These are phyloP conservation scores for Kitagawia praeruptora DNA, from an alignment of 129 eudicot genomes.

Conservation along the genomic window DNA sequence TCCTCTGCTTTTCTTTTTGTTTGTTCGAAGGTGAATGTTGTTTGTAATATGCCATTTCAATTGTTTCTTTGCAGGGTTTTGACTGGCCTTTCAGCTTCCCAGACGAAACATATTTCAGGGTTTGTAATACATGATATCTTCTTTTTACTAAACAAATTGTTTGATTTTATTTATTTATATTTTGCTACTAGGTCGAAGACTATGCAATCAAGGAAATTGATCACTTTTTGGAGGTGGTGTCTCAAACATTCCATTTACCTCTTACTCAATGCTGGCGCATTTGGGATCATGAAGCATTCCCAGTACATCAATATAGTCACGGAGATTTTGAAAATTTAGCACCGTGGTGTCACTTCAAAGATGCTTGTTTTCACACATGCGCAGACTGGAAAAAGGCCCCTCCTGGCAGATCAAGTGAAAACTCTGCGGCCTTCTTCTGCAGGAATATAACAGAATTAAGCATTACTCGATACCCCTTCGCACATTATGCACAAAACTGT, in stretches of 20 bases:
- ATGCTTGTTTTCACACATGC: background rate
- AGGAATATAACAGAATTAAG: background rate
- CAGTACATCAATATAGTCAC: no score
- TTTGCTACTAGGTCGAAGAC: background rate
- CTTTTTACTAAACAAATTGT: background rate
- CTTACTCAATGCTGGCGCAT: background rate
- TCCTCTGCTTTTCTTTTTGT: no score
- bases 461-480: constrained; percentile 2
- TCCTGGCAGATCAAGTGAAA: background rate
- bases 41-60: no score
- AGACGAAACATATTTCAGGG: no score
- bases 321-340: no score
- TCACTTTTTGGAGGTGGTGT: background rate
- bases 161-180: background rate
- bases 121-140: no score
- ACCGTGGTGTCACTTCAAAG: background rate
- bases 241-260: background rate
- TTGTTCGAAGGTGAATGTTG: no score
- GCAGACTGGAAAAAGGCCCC: accelerated
- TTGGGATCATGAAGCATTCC: no score
- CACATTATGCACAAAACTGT: background rate
- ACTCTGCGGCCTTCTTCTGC: background rate
- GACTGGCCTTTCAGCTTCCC: no score
- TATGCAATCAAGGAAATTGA: background rate
- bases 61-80: no score